These are phyloP conservation scores for Leishmania braziliensis DNA, from an alignment of 208 protist genomes.

Conservation along the genomic window DNA sequence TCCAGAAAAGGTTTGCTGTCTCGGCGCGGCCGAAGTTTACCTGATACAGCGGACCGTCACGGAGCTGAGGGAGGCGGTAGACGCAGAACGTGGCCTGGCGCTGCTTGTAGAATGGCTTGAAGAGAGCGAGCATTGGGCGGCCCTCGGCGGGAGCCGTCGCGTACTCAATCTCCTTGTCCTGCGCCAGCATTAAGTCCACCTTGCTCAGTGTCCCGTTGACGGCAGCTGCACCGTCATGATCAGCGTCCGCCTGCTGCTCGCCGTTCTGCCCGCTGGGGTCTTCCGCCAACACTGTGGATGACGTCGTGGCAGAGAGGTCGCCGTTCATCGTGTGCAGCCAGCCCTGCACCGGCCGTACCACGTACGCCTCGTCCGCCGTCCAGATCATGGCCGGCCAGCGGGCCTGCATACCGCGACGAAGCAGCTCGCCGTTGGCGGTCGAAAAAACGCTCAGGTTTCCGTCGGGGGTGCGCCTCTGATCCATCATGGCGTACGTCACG, in stretches of 20 bases:
- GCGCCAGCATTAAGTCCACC: slow-evolving; percentile 75
- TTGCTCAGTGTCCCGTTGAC: slow-evolving; percentile 47
- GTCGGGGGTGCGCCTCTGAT: slow-evolving; percentile 71
- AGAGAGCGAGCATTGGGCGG: slow-evolving; percentile 71
- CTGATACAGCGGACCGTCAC: slow-evolving; percentile 62
- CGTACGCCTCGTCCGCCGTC: slow-evolving; percentile 60
- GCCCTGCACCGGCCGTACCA: slow-evolving; percentile 71
- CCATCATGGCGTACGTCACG: slow-evolving; percentile 81
- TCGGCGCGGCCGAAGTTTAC: slow-evolving; percentile 74
- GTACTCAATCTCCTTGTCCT: slow-evolving; percentile 83
- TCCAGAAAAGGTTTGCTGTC: slow-evolving; percentile 67
- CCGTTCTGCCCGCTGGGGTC: slow-evolving; percentile 11
- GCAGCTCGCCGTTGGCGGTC: slow-evolving; percentile 42
- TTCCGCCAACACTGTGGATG: slow-evolving; percentile 7
- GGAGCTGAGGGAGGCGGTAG: slow-evolving; percentile 78
- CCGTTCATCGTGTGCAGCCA: slow-evolving; percentile 78
- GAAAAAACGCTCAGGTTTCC: slow-evolving; percentile 82
- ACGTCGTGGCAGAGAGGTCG: slow-evolving; percentile 25
- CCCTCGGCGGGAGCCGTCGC: slow-evolving; percentile 49
- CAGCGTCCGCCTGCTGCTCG: slow-evolving; percentile 1
- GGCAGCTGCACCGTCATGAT: neutral
- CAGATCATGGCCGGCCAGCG: slow-evolving; percentile 85
- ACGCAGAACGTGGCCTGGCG: slow-evolving; percentile 62
- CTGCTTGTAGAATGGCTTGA: slow-evolving; percentile 86
- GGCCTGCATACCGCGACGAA: slow-evolving; percentile 76